Percentiles rank a stretch among this genome's conserved stretches.
Conservation (phyloP, 2,329 filamentous ascomycete genomes). For the Pseudocercospora ulei region DNA sequence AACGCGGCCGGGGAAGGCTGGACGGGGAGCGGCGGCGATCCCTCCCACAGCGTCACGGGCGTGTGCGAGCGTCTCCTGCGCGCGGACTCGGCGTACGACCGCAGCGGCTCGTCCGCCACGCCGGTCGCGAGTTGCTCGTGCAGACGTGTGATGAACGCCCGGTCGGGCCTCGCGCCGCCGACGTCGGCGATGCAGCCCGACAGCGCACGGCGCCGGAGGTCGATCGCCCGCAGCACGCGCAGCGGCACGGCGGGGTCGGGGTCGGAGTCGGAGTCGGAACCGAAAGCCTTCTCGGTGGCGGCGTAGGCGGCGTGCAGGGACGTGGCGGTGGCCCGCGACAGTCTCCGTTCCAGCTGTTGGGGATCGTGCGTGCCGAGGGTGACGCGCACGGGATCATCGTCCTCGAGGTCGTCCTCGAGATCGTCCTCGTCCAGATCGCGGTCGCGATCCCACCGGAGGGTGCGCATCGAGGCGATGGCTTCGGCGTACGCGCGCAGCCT, state of each 20-base stretch:
- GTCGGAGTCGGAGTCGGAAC: conserved; percentile 8
- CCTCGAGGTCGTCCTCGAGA: conserved; percentile 59
- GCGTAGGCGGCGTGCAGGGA: conserved; percentile 20
- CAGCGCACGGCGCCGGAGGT: conserved; percentile 50
- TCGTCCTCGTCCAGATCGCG: conserved; percentile 62
- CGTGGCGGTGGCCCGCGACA: conserved; percentile 19
- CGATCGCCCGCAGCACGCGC: conserved; percentile 64
- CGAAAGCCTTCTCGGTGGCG: conserved; percentile 13
- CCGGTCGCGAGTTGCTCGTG: conserved; percentile 52
- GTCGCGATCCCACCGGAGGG: conserved; percentile 66
- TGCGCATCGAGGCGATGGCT: conserved; percentile 55
- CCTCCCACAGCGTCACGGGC: conserved; percentile 69
- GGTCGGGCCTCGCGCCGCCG: conserved; percentile 5
- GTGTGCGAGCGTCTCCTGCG: too few species aligned
- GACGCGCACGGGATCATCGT: conserved; percentile 50
- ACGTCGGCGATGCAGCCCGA: conserved; percentile 11
- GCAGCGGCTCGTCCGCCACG: conserved; percentile 36
- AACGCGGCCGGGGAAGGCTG: conserved; percentile 70
- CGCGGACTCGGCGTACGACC: conserved; percentile 11
- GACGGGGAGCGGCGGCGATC: conserved; percentile 60
- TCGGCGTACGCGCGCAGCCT: conserved; percentile 58
- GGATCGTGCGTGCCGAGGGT: conserved; percentile 65
- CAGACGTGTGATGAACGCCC: conserved; percentile 53
- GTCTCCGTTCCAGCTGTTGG: conserved; percentile 41
- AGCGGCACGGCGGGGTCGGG: conserved; percentile 49